phyloP scores from a whole-genome alignment of 805 yeast species.

The Suhomyces sp. region DNA sequence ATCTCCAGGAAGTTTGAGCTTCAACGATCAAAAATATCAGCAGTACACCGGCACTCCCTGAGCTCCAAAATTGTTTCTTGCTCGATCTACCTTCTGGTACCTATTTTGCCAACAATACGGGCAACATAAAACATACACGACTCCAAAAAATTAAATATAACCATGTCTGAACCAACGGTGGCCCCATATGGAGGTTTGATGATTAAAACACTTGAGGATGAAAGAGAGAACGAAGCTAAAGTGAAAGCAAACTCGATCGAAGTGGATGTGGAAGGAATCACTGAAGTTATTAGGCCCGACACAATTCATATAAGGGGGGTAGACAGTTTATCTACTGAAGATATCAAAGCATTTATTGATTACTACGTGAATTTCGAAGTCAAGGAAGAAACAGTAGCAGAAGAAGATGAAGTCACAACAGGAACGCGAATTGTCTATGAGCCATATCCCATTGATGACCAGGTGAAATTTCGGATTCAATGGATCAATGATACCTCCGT shows the following conservation, averaged over 20 bases:
- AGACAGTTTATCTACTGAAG: slow-evolving; percentile 59
- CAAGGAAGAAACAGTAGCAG: slow-evolving; percentile 14
- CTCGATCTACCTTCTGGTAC: no score
- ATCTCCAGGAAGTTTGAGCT: no score
- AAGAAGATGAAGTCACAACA: slow-evolving; percentile 14
- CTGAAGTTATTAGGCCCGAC: slow-evolving; percentile 42
- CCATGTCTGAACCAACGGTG: slow-evolving; percentile 11
- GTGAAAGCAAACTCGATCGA: slow-evolving; percentile 34
- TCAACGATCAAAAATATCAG: no score
- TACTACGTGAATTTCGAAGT: slow-evolving; percentile 38
- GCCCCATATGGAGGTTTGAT: slow-evolving; percentile 42
- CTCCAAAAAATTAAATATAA: slow-evolving; percentile 4
- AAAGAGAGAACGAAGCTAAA: slow-evolving; percentile 29
- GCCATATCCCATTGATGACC: slow-evolving; percentile 25
- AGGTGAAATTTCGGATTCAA: slow-evolving; percentile 46
- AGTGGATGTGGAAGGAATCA: slow-evolving; percentile 29
- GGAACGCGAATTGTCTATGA: slow-evolving; percentile 16
- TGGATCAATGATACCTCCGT: slow-evolving; percentile 69
- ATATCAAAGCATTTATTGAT: slow-evolving; percentile 56
- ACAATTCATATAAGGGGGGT: slow-evolving; percentile 59
- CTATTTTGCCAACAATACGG: no score
- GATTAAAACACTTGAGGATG: slow-evolving; percentile 40
- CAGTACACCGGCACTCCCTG: no score
- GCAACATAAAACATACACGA: no score
- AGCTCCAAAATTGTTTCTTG: no score